phyloP scores from a whole-genome alignment of 78 protist genomes.

The Dictyostelium brefeldianum region DNA sequence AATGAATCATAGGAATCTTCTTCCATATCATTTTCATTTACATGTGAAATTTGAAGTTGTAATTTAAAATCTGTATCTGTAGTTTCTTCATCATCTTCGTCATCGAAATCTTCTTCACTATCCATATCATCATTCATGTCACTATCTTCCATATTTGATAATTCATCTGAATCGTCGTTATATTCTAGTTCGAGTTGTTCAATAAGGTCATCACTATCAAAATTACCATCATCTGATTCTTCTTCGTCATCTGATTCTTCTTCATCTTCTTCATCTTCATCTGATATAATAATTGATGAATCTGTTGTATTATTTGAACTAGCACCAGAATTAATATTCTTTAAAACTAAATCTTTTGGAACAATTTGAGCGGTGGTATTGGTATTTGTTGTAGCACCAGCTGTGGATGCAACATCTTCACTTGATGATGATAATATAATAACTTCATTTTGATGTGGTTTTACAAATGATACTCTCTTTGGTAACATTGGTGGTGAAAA shows the following conservation, averaged over 20 bases:
- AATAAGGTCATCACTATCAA: background rate
- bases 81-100: background rate
- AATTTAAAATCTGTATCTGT: conserved; percentile 6
- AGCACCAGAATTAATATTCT: background rate
- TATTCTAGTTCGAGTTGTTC: background rate
- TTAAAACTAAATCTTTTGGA: background rate
- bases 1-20: conserved; percentile 1
- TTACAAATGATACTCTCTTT: conserved; percentile 57
- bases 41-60: background rate
- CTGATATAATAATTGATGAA: background rate
- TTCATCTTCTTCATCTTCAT: background rate
- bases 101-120: conserved; percentile 9
- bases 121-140: background rate
- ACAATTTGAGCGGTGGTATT: background rate
- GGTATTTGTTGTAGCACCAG: background rate
- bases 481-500: conserved; percentile 34
- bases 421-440: conserved; percentile 36
- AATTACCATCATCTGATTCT: background rate
- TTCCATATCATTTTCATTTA: conserved; percentile 4
- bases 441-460: conserved; percentile 45
- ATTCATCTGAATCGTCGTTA: background rate
- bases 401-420: background rate
- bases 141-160: background rate
- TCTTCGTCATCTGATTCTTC: background rate
- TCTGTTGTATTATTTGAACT: background rate